Evolutionary conservation across 768 basidiomycete genomes (phyloP).

Genomic region (Mycena filopes): DNA sequence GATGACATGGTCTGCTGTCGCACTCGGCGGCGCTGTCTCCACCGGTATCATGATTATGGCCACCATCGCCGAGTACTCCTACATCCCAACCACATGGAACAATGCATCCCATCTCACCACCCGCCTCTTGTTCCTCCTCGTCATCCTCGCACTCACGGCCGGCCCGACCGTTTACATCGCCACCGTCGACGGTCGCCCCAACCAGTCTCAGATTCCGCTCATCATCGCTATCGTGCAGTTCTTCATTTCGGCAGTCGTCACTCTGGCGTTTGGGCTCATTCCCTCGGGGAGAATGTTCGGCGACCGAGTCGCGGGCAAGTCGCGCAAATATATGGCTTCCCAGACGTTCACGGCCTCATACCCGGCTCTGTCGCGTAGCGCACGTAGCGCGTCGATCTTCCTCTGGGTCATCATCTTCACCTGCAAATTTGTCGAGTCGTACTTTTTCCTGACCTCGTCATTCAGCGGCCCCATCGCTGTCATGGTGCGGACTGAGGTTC

Average conservation of each 20-base stretch:
- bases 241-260: slow-evolving; percentile 86
- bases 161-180: slow-evolving; percentile 96
- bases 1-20: slow-evolving; percentile 96
- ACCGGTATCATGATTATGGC: slow-evolving; percentile 94
- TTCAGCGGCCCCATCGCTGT: slow-evolving; percentile 96
- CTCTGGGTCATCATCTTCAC: slow-evolving; percentile 94
- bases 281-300: slow-evolving; percentile 99
- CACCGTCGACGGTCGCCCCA: slow-evolving; percentile 74
- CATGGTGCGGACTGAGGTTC: slow-evolving; percentile 96
- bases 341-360: slow-evolving; percentile 99
- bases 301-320: slow-evolving; percentile 95
- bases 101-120: slow-evolving; percentile 97
- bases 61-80: slow-evolving; percentile 93
- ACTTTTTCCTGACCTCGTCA: slow-evolving; percentile 98
- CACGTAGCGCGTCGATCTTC: slow-evolving; percentile 84
- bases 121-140: slow-evolving; percentile 89
- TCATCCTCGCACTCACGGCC: slow-evolving; percentile 91
- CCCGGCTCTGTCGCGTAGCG: slow-evolving; percentile 74
- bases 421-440: slow-evolving; percentile 98
- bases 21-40: slow-evolving; percentile 95
- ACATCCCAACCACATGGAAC: slow-evolving; percentile 99
- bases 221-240: slow-evolving; percentile 96
- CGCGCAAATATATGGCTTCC: slow-evolving; percentile 98
- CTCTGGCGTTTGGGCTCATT: slow-evolving; percentile 85
- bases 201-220: slow-evolving; percentile 74